phyloP scores from a whole-genome alignment of 805 yeast genomes.

The Saccharomyces mikatae region DNA sequence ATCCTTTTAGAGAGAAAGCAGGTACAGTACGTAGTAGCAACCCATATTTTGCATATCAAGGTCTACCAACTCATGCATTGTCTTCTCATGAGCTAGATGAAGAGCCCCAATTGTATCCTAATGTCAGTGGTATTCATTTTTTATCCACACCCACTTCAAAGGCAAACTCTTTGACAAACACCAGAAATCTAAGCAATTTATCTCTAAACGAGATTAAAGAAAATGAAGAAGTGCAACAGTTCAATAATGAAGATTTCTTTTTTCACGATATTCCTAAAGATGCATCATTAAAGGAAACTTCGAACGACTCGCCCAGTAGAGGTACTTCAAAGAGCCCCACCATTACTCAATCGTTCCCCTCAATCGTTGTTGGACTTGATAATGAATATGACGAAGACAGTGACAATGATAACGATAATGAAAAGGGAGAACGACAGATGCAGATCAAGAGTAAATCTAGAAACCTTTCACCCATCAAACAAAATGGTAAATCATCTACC shows the following conservation, averaged over 20 bases:
- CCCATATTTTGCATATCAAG: constrained; percentile 51
- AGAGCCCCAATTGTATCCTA: background rate
- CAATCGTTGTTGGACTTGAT: constrained; percentile 20
- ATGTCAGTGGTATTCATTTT: background rate
- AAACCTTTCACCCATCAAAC: background rate
- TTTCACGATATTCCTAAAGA: background rate
- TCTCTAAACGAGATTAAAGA: constrained; percentile 32
- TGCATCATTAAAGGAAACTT: background rate
- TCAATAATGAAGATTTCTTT: background rate
- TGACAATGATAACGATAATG: background rate
- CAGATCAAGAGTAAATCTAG: background rate
- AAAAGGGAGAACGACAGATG: background rate
- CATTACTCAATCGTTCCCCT: constrained; percentile 17
- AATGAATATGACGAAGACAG: constrained; percentile 4
- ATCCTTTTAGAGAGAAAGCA: constrained; percentile 9
- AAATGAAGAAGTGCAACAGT: constrained; percentile 23
- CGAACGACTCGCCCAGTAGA: background rate
- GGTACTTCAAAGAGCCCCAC: constrained; percentile 8
- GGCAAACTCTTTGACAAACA: constrained; percentile 1
- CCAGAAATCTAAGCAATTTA: constrained; percentile 19
- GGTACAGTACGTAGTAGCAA: constrained; percentile 21
- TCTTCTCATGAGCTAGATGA: constrained; percentile 13
- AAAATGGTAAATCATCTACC: background rate
- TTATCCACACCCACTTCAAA: background rate
- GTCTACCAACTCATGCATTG: constrained; percentile 45